Evolutionary conservation across 305 asterid species (phyloP).

Genomic region (Stenogyne calaminthoides): DNA sequence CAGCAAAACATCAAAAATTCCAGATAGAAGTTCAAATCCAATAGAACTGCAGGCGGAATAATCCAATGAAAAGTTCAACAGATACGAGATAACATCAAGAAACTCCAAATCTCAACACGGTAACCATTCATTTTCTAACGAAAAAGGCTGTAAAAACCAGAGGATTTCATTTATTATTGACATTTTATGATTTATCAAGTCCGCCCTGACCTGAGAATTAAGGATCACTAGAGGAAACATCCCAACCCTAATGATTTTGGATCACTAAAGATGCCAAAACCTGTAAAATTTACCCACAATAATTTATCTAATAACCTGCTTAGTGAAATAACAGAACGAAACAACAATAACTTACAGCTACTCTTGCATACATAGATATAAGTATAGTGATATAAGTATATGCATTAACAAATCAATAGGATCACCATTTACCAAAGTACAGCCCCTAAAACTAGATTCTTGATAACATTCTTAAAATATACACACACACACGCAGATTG

Average conservation of each 20-base stretch:
- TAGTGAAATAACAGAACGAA: constrained; percentile 1
- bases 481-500: neutral
- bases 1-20: neutral
- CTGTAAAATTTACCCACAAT: constrained; percentile 2
- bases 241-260: neutral
- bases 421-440: neutral
- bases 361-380: too few species aligned
- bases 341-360: neutral
- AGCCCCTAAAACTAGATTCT: neutral
- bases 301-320: neutral
- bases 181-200: neutral
- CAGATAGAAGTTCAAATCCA: neutral
- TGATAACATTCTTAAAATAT: neutral
- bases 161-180: neutral
- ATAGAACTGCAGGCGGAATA: neutral
- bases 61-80: neutral
- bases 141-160: neutral
- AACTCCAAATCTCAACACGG: neutral
- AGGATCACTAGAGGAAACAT: neutral
- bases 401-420: neutral
- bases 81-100: neutral
- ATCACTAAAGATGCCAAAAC: neutral
- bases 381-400: too few species aligned
- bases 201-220: neutral
- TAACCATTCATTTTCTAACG: neutral